Conservation (phyloP, 352 stramenopile genomes). For the Phytophthora sp. region DNA sequence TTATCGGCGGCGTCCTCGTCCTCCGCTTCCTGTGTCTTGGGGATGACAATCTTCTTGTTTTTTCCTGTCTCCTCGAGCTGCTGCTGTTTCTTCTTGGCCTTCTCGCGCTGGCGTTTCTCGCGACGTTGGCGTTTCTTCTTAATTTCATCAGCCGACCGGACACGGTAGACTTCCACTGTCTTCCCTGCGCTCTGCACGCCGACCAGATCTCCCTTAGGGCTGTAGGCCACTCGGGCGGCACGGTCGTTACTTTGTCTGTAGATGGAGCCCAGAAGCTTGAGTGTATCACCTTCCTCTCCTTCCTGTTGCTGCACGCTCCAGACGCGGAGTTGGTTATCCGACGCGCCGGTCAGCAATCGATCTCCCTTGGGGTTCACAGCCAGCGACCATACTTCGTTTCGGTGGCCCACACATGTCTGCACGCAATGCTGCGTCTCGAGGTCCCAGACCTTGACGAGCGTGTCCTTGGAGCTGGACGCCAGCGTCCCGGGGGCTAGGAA, state of each 20-base stretch:
- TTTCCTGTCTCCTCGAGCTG: conserved; percentile 34
- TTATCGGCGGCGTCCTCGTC: conserved; percentile 66
- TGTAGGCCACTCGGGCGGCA: conserved; percentile 70
- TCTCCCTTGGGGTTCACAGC: conserved; percentile 70
- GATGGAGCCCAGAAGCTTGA: conserved; percentile 77
- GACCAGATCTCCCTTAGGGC: conserved; percentile 60
- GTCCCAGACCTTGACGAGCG: conserved; percentile 95
- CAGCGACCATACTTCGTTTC: conserved; percentile 93
- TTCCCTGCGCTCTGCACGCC: conserved; percentile 86
- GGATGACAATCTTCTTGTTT: conserved; percentile 40
- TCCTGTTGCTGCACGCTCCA: conserved; percentile 58
- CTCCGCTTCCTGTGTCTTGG: conserved; percentile 37
- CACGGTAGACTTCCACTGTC: conserved; percentile 91
- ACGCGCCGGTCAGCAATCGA: conserved; percentile 78
- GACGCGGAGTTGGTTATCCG: conserved; percentile 85
- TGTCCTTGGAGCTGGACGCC: conserved; percentile 92
- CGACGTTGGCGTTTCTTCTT: conserved; percentile 93
- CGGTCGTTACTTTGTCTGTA: conserved; percentile 81
- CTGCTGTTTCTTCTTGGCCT: conserved; percentile 80
- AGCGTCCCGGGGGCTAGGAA: conserved; percentile 75
- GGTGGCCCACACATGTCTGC: conserved; percentile 93
- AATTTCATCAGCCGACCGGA: conserved; percentile 85
- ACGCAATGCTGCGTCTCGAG: conserved; percentile 94
- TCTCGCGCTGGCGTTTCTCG: conserved; percentile 89
- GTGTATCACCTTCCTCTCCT: conserved; percentile 39